Evolutionary conservation across 371 early-diverging fungal species (phyloP).

Genomic region (Capniomyces stellatus): DNA sequence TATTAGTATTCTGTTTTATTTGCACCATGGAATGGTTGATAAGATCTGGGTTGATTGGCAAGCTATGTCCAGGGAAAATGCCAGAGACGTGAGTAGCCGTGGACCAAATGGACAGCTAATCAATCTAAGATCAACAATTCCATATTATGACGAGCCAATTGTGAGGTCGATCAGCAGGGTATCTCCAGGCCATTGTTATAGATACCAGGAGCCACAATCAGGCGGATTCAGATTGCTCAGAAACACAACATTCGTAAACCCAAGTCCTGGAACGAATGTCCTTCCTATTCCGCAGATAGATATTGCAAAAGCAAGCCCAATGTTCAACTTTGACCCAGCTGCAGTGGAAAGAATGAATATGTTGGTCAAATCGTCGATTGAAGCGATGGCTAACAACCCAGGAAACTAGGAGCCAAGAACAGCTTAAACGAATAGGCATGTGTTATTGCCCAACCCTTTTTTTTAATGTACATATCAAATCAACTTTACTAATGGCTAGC

Average conservation of each 20-base stretch:
- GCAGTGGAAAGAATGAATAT: not conserved
- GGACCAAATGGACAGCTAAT: constrained; percentile 9
- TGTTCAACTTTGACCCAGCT: no score
- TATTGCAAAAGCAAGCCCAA: no score
- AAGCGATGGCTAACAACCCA: no score
- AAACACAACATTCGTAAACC: no score
- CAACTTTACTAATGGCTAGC: no score
- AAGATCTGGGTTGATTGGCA: constrained; percentile 32
- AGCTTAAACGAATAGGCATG: no score
- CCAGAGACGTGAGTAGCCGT: constrained; percentile 13
- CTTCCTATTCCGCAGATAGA: no score
- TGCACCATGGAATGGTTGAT: constrained; percentile 30
- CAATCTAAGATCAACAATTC: constrained; percentile 12
- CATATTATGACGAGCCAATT: constrained; percentile 20
- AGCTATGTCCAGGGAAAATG: constrained; percentile 9
- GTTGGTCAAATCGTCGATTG: no score
- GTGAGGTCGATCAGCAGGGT: constrained; percentile 12
- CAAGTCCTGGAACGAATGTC: no score
- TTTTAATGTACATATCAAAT: no score
- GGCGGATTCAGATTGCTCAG: not conserved
- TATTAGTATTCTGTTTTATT: constrained; percentile 16
- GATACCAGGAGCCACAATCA: constrained; percentile 9
- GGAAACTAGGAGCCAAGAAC: no score
- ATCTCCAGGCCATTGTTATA: constrained; percentile 21
- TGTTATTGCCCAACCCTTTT: no score